phyloP scores from a whole-genome alignment of 345 rosid species.

The Brassica carinata region DNA sequence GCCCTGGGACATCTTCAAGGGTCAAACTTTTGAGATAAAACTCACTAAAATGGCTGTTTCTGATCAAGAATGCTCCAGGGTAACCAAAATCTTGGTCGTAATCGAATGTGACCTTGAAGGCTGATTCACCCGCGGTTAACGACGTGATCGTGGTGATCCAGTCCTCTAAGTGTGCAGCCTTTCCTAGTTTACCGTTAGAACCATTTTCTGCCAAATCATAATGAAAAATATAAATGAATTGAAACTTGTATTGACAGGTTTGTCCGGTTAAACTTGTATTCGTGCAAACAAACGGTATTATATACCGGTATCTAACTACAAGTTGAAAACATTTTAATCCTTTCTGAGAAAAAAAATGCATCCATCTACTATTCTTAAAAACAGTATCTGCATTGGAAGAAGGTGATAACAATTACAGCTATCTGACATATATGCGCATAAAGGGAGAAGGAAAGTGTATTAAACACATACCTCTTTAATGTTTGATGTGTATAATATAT shows the following conservation, averaged over 20 bases:
- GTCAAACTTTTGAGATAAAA: slow-evolving; percentile 72
- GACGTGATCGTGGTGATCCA: slow-evolving; percentile 45
- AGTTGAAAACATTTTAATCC: background rate
- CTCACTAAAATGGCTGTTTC: slow-evolving; percentile 62
- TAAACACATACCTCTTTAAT: too few species aligned
- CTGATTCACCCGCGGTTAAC: slow-evolving; percentile 51
- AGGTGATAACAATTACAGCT: background rate
- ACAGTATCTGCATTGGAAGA: background rate
- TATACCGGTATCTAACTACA: background rate
- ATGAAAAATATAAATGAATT: background rate
- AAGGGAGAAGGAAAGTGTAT: too few species aligned
- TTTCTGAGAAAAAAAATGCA: background rate
- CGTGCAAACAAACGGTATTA: background rate
- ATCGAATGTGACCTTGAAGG: slow-evolving; percentile 55
- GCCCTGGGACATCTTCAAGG: slow-evolving; percentile 71
- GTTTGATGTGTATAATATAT: too few species aligned
- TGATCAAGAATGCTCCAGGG: slow-evolving; percentile 71
- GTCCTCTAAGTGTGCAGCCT: slow-evolving; percentile 57
- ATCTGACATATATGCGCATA: background rate
- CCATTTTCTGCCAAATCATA: slow-evolving; percentile 38
- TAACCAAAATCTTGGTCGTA: slow-evolving; percentile 57
- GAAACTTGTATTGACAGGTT: background rate
- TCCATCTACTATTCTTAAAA: background rate
- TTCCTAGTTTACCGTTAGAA: slow-evolving; percentile 57
- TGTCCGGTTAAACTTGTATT: background rate